Conservation (phyloP, 495 filamentous ascomycete species). For the Aspergillus egyptiacus region DNA sequence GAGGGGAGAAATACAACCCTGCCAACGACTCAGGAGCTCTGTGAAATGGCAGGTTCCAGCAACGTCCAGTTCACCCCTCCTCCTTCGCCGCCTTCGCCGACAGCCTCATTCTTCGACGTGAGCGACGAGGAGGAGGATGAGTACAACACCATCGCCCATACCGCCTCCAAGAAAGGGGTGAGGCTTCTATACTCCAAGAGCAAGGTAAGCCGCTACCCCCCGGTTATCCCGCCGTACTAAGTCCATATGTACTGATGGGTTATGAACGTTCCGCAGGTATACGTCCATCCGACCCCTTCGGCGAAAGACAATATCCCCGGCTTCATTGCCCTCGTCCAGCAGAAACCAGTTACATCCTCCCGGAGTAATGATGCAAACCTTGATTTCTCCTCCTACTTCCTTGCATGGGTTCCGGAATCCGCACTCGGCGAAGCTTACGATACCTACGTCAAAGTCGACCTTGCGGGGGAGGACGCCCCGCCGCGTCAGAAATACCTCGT, state of each 20-base stretch:
- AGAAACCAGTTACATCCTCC: slow-evolving; percentile 52
- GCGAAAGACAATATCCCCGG: slow-evolving; percentile 95
- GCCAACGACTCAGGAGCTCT: not conserved
- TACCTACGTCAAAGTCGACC: slow-evolving; percentile 92
- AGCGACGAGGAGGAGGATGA: slow-evolving; percentile 94
- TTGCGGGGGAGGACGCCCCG: slow-evolving; percentile 69
- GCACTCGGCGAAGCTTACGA: slow-evolving; percentile 78
- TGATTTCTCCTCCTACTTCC: slow-evolving; percentile 61
- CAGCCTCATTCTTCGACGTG: slow-evolving; percentile 91
- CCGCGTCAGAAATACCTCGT: slow-evolving; percentile 87
- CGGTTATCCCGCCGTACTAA: not conserved
- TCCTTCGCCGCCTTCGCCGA: slow-evolving; percentile 60
- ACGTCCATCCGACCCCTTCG: slow-evolving; percentile 92
- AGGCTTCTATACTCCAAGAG: slow-evolving; percentile 96
- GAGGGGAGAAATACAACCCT: not conserved
- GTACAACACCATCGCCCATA: slow-evolving; percentile 91
- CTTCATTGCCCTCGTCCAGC: slow-evolving; percentile 89
- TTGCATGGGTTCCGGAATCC: slow-evolving; percentile 92
- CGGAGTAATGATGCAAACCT: slow-evolving; percentile 31
- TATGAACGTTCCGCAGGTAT: slow-evolving; percentile 55
- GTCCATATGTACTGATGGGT: not conserved
- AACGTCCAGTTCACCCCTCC: slow-evolving; percentile 39
- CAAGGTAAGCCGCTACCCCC: slow-evolving; percentile 78
- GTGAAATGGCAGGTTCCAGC: slow-evolving; percentile 26
- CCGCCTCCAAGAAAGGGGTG: slow-evolving; percentile 71